Conservation (phyloP, 345 rosid species). For the Draba incana region DNA sequence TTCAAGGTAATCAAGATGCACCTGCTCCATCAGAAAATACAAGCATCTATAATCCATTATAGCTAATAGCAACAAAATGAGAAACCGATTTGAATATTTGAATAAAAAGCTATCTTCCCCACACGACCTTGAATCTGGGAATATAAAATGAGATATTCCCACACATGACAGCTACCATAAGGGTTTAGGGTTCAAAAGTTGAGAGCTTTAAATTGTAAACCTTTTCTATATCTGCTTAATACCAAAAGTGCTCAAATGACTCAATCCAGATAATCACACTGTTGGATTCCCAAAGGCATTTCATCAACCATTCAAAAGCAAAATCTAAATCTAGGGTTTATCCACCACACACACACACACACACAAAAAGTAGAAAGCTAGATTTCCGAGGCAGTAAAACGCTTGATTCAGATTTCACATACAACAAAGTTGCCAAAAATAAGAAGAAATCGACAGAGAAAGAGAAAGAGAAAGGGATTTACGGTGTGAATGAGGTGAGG, state of each 20-base stretch:
- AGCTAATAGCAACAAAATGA: neutral
- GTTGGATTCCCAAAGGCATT: neutral
- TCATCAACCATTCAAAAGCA: neutral
- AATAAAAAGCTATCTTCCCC: neutral
- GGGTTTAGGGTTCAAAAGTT: conserved; percentile 11
- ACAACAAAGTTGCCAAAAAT: neutral
- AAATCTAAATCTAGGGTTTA: conserved; percentile 19
- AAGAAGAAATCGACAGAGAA: neutral
- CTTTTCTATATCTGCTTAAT: neutral
- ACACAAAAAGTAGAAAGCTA: neutral
- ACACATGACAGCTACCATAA: neutral
- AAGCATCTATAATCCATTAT: conserved; percentile 24
- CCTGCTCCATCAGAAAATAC: conserved; percentile 49
- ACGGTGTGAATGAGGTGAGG: conserved; percentile 65
- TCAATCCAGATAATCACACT: neutral
- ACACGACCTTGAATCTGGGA: conserved; percentile 2
- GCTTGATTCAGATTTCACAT: conserved; percentile 22
- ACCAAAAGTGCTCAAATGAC: conserved; percentile 13
- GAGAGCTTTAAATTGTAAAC: neutral
- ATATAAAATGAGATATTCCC: neutral
- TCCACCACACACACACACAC: too few relatives aligned
- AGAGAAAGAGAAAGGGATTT: neutral
- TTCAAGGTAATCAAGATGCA: conserved; percentile 82
- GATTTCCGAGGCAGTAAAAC: conserved; percentile 11
- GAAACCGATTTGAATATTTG: neutral